Conservation (phyloP, 2,329 filamentous ascomycete species). For the Dothistroma pini region DNA sequence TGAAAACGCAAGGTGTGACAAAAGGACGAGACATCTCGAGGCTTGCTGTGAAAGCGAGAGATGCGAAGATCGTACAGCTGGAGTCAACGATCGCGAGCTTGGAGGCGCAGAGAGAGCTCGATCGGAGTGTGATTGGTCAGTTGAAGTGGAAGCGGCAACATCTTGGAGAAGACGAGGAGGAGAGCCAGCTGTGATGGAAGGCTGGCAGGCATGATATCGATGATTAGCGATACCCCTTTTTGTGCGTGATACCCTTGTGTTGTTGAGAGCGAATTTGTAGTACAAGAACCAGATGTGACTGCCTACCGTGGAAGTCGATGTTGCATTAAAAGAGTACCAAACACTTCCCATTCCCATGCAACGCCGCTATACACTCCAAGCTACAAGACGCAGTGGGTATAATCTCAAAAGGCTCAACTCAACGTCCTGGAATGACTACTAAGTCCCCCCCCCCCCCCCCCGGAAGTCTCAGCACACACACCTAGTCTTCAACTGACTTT, state of each 20-base stretch:
- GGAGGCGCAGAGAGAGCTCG: conserved; percentile 54
- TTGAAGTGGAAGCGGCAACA: conserved; percentile 33
- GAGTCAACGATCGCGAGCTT: conserved; percentile 60
- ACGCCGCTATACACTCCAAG: not conserved
- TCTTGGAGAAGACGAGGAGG: conserved; percentile 2
- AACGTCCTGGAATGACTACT: not conserved
- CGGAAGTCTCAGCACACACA: not conserved
- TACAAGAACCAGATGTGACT: not conserved
- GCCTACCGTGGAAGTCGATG: not conserved
- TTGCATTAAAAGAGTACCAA: not conserved
- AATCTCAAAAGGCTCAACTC: not conserved
- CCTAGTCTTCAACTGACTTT: conserved; percentile 39
- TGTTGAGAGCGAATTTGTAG: not conserved
- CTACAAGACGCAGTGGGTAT: not conserved
- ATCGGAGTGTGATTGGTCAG: conserved; percentile 48
- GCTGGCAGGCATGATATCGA: not conserved
- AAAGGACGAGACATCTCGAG: conserved; percentile 64
- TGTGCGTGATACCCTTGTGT: not conserved
- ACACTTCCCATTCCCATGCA: not conserved
- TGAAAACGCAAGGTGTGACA: conserved; percentile 58
- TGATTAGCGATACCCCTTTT: not conserved
- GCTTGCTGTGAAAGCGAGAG: conserved; percentile 59
- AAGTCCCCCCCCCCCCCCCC: not conserved
- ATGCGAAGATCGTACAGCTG: conserved; percentile 63
- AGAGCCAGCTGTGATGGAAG: conserved; percentile 8